Conservation (phyloP, 306 rosid species). For the Heteromeles arbutifolia region DNA sequence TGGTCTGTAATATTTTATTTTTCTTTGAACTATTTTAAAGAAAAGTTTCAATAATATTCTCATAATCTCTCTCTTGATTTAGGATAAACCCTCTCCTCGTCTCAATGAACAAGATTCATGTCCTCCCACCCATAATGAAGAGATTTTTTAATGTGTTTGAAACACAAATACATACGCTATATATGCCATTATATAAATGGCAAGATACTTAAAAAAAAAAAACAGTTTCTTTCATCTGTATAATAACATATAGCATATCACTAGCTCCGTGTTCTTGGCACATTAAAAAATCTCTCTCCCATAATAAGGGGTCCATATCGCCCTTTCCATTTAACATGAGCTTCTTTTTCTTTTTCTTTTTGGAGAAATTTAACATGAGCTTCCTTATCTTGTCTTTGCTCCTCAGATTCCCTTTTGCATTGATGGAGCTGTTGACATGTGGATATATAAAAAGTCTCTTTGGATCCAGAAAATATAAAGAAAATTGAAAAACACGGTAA, state of each 20-base stretch:
- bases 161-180: too few relatives aligned
- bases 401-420: conserved; percentile 3
- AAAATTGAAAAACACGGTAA: not conserved
- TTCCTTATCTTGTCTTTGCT: conserved; percentile 1
- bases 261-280: too few relatives aligned
- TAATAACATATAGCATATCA: too few relatives aligned
- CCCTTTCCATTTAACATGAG: not conserved
- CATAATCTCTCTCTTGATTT: not conserved
- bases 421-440: conserved; percentile 20
- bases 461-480: not conserved
- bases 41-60: not conserved
- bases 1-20: not conserved
- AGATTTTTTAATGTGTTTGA: too few relatives aligned
- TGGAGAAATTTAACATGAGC: too few relatives aligned
- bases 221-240: accelerated
- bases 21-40: too few relatives aligned
- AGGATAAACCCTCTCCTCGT: not conserved
- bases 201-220: too few relatives aligned
- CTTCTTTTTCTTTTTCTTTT: conserved; percentile 3
- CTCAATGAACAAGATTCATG: not conserved
- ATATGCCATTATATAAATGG: too few relatives aligned
- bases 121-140: not conserved
- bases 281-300: not conserved
- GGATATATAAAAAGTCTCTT: not conserved
- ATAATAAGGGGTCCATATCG: not conserved